Evolutionary conservation across 1,284 basidiomycete genomes (phyloP).

Genomic region (Pseudomicrostroma phylloplanum): DNA sequence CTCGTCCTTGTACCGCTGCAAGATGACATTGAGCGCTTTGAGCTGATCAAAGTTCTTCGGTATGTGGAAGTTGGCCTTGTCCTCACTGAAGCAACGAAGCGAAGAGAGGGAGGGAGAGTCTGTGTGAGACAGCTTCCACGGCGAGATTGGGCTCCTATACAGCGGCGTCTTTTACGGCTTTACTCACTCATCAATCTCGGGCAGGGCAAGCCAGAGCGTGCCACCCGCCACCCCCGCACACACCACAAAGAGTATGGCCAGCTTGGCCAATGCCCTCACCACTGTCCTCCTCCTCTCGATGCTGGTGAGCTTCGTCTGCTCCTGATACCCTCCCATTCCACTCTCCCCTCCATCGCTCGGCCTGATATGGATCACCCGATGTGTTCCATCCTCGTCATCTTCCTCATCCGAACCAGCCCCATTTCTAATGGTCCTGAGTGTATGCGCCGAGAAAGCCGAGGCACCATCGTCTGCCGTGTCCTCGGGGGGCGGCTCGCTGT

Average conservation of each 20-base stretch:
- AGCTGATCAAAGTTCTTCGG: slow-evolving; percentile 52
- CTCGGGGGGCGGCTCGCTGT: slow-evolving; percentile 1
- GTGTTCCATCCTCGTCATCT: neutral
- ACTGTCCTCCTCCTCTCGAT: slow-evolving; percentile 25
- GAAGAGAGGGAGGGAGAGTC: neutral
- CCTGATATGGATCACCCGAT: neutral
- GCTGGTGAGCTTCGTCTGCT: slow-evolving; percentile 2
- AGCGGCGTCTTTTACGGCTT: neutral
- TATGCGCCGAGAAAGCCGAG: slow-evolving; percentile 2
- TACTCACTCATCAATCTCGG: slow-evolving; percentile 24
- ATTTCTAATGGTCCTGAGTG: neutral
- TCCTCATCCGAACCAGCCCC: neutral
- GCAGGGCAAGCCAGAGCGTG: slow-evolving; percentile 34
- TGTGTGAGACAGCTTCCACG: neutral
- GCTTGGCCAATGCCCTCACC: slow-evolving; percentile 21
- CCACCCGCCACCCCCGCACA: slow-evolving; percentile 26
- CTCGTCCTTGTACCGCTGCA: slow-evolving; percentile 52
- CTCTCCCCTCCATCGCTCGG: neutral
- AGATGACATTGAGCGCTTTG: slow-evolving; percentile 45
- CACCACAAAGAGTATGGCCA: slow-evolving; percentile 30
- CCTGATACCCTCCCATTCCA: neutral
- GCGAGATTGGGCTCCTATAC: neutral
- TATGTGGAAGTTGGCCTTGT: slow-evolving; percentile 41
- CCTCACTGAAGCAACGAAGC: slow-evolving; percentile 12
- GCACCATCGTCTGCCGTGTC: neutral